Base-by-base conservation (phyloP, 73 alveolate species). In the Symbiodinium natans region DNA sequence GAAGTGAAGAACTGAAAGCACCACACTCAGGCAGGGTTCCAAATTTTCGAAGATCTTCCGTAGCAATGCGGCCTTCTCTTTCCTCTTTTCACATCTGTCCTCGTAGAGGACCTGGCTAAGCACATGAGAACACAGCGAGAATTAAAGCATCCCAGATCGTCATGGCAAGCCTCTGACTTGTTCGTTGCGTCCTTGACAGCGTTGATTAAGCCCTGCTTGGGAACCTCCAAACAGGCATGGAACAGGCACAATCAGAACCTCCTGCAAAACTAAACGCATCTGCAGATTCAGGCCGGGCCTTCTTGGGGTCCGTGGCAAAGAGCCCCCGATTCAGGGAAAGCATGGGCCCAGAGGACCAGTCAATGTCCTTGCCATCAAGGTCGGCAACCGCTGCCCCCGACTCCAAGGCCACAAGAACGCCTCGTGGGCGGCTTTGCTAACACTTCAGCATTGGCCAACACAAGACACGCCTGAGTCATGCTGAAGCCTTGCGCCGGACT, bases 341-440 rank as follows among this genome's bases (percentile, higher is more conserved):
- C 74, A 89, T 29, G 34, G 77, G 86, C 38, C 86, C 95, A 41
- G 85, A 54, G 74, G 95, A 89, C 95, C 95, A 89, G 46, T 89
- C 95, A 38, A 89, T 89, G 86, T 89, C 95, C 73, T 89, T 68
- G 95, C 95, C 95, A 39, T 89, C 95, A 17, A 89, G 33, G 43
- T 89, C 95, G 23, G 95, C 43, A 33, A 89, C 73, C 6, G 33
- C 46, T 59, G 95, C 95, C 43, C 95, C 95, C 29, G 95, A 25
- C 86, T 89, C 95, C 75, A 59, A 39, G 36, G 95, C 95, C 48
- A 89, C 75, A 9, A 89, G 82, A 25, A 40, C 95, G 33, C 80
- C 80, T 63, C n/a, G 21, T 52, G 68, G 68, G 68, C 68, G 7
- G n/a, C n/a, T n/a, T n/a, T n/a, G n/a, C n/a, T n/a, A n/a, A n/a